A percentile compares a stretch with the other conserved stretches of the same genome.
These are phyloP conservation scores for Xylariaceae sp. DNA, from an alignment of 2,329 filamentous ascomycete genomes.

Conservation along the genomic window DNA sequence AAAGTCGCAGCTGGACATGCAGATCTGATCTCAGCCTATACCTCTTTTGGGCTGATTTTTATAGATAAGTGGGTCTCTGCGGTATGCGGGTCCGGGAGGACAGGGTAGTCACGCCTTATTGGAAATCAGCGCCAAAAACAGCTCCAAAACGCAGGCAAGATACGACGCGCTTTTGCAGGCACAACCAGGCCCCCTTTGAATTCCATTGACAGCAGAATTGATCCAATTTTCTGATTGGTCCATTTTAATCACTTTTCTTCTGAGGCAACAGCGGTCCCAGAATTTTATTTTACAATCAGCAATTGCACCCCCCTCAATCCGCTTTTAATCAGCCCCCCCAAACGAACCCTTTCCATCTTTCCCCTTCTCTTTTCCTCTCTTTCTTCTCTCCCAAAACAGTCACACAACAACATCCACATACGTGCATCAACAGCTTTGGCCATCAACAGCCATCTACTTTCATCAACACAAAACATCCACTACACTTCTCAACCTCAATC, in stretches of 20 bases:
- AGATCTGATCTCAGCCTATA: too few relatives aligned
- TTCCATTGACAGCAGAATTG: conserved; percentile 15
- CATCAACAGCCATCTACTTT: conserved; percentile 22
- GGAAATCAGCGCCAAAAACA: conserved; percentile 19
- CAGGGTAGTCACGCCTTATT: too few relatives aligned
- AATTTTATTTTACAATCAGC: conserved; percentile 27
- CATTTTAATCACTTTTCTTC: conserved; percentile 12
- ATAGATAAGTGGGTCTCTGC: too few relatives aligned
- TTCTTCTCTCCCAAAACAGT: conserved; percentile 26
- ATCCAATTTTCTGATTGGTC: conserved; percentile 24
- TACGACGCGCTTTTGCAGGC: conserved; percentile 21
- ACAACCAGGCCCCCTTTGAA: conserved; percentile 20
- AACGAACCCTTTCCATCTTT: conserved; percentile 15
- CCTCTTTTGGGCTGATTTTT: too few relatives aligned
- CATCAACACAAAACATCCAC: conserved; percentile 26
- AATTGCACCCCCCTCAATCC: conserved; percentile 25
- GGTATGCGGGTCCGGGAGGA: too few relatives aligned
- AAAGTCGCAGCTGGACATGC: too few relatives aligned
- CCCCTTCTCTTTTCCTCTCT: conserved; percentile 16
- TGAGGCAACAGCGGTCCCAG: conserved; percentile 12
- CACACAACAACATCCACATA: conserved; percentile 24
- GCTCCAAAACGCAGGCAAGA: too few relatives aligned
- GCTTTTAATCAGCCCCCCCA: conserved; percentile 18
- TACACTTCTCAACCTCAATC: conserved; percentile 35
- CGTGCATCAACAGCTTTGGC: conserved; percentile 15